Base-by-base conservation (phyloP, 2,329 filamentous ascomycete species). In the Pestalotiopsis sp. region DNA sequence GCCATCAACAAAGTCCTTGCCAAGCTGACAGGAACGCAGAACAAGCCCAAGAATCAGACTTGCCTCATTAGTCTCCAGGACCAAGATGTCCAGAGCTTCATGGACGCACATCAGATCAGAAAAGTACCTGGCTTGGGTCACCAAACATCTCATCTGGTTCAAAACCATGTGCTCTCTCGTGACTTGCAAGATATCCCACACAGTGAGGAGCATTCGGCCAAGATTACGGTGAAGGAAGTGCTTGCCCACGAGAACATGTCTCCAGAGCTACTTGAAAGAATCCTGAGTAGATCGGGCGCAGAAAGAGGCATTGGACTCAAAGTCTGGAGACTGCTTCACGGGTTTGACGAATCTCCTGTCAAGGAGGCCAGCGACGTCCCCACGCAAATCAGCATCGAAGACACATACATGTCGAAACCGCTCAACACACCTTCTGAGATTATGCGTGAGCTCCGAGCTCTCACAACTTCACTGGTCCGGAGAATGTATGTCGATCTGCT, bases 311-410 rank as follows among this genome's bases (percentile, higher is more conserved):
- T 94, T 66, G 93, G 94, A 0, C 78, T 83, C 41, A 91, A 89
- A 73, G 82, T 94, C 3, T 98, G 94, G 94, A 85, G 83, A 20
- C 83, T 97, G 6, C 82, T 98, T 2, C 91, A 98, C 77, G 95
- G 95, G 5, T 85, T 94, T 36, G 95, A 98, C 78, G 82, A 90
- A 66, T 85, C 87, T 0, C 90, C 93, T 69, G 94, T 98, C 20
- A 89, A 90, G 64, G 85, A 90, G 71, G 92, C 90, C 2, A 89
- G 88, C 73, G 87, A 90, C 59, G 80, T 97, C 1, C 95, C 95
- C 0, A 90, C 89, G 1, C 95, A 98, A 79, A 97, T 98, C 77
- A 96, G 93, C 78, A 96, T 98, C 71, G 95, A 98, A 77, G 95
- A 98, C 80, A 96, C 94, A 17, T 98, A 97, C 78, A 84, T 87